A percentile compares a stretch with the other conserved stretches of the same genome.
Evolutionary conservation across 352 stramenopile species (phyloP).

Genomic region (Peronosclerospora sorghi): DNA sequence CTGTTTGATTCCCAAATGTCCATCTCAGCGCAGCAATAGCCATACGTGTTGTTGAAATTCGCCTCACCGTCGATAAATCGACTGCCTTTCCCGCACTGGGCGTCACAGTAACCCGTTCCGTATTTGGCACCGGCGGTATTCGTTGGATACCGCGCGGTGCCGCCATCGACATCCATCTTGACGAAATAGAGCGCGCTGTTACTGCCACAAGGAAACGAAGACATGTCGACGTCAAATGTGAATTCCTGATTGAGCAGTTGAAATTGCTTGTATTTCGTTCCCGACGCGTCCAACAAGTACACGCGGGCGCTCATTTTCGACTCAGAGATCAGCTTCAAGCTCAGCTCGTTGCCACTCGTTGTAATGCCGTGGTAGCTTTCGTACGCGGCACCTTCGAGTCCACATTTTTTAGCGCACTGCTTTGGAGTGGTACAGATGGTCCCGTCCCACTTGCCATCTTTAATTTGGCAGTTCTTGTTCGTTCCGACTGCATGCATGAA

Average conservation of each 20-base stretch:
- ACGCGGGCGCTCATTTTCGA: constrained; percentile 42
- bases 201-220: constrained; percentile 28
- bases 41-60: constrained; percentile 39
- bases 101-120: constrained; percentile 31
- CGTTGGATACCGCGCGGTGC: constrained; percentile 7
- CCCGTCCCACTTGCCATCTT: constrained; percentile 29
- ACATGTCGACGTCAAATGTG: constrained; percentile 53
- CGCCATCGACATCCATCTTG: constrained; percentile 43
- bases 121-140: constrained; percentile 16
- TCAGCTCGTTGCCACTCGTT: constrained; percentile 12
- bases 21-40: constrained; percentile 46
- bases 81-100: constrained; percentile 40
- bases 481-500: constrained; percentile 39
- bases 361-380: constrained; percentile 39
- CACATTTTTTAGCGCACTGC: constrained; percentile 32
- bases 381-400: constrained; percentile 46
- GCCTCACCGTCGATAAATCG: constrained; percentile 59
- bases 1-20: constrained; percentile 51
- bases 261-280: constrained; percentile 28
- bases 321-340: constrained; percentile 38
- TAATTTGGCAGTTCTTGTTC: constrained; percentile 49
- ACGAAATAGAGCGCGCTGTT: constrained; percentile 61
- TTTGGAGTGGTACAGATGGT: constrained; percentile 31
- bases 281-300: constrained; percentile 28
- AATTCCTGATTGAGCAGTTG: constrained; percentile 57